phyloP scores from a whole-genome alignment of 805 yeast genomes.

The Peterozyma xylosa region DNA sequence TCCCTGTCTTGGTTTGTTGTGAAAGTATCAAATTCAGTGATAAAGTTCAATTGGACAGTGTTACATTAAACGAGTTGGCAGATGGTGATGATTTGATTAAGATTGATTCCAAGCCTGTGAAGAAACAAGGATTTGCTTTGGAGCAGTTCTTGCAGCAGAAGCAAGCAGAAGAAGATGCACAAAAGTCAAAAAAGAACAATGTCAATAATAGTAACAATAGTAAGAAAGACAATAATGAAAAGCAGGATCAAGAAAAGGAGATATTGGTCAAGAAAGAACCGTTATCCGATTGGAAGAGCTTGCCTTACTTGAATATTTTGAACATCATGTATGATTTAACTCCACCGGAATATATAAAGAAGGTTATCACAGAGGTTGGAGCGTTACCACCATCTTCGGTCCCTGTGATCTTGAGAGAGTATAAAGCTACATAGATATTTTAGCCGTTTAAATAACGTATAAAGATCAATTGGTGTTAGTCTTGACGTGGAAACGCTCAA shows the following conservation, averaged over 20 bases:
- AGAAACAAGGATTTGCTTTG: constrained; percentile 54
- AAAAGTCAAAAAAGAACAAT: constrained; percentile 18
- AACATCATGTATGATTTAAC: constrained; percentile 91
- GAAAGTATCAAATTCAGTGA: constrained; percentile 93
- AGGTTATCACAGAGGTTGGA: constrained; percentile 93
- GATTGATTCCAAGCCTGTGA: constrained; percentile 42
- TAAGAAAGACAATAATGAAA: constrained; percentile 12
- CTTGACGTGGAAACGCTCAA: background rate
- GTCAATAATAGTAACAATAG: constrained; percentile 14
- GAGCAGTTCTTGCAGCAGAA: constrained; percentile 49
- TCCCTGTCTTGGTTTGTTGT: constrained; percentile 93
- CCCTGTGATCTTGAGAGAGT: constrained; percentile 92
- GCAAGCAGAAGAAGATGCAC: constrained; percentile 24
- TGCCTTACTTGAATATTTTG: constrained; percentile 61
- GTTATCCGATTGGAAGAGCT: constrained; percentile 55
- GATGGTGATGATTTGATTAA: constrained; percentile 66
- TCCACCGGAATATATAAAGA: constrained; percentile 88
- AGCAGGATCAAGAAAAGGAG: constrained; percentile 17
- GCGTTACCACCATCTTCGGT: constrained; percentile 97
- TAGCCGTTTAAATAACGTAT: constrained; percentile 9
- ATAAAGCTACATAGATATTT: constrained; percentile 36
- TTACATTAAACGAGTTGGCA: constrained; percentile 85
- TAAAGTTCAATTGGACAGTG: constrained; percentile 93
- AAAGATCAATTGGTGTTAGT: background rate
- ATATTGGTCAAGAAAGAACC: constrained; percentile 22